Evolutionary conservation across 2,329 filamentous ascomycete genomes (phyloP).

Genomic region (Gaeumannomyces sp.): DNA sequence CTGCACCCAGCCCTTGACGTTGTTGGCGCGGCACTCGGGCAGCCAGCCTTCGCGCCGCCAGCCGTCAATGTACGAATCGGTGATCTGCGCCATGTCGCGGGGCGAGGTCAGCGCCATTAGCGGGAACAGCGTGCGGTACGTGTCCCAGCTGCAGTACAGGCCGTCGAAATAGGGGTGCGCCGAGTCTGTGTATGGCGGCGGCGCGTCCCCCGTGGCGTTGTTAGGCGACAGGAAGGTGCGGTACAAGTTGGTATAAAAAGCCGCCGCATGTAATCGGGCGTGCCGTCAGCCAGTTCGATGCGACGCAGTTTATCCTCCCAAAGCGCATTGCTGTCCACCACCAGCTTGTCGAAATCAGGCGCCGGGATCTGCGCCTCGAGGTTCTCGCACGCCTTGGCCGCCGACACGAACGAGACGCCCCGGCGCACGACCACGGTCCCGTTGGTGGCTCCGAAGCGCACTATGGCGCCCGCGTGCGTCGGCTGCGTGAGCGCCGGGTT

Average conservation of each 20-base stretch:
- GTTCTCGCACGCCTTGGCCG: conserved; percentile 1
- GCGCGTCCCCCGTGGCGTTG: conserved; percentile 7
- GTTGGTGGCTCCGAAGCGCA: conserved; percentile 4
- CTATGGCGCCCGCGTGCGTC: conserved; percentile 2
- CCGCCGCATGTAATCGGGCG: background rate
- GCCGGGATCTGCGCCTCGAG: conserved; percentile 2
- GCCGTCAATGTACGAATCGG: conserved; percentile 62
- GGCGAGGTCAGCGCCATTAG: conserved; percentile 63
- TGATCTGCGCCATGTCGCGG: conserved; percentile 52
- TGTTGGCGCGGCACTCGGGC: conserved; percentile 63
- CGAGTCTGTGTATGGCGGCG: conserved; percentile 1
- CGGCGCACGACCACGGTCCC: conserved; percentile 5
- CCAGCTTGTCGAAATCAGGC: background rate
- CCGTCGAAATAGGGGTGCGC: conserved; percentile 46
- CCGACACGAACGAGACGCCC: conserved; percentile 5
- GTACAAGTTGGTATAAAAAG: conserved; percentile 5
- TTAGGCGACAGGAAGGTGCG: conserved; percentile 5
- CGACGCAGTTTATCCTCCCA: background rate
- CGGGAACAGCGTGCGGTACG: conserved; percentile 58
- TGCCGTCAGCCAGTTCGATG: conserved; percentile 1
- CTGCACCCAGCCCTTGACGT: conserved; percentile 61
- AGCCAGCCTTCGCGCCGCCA: conserved; percentile 60
- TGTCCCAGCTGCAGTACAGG: conserved; percentile 56
- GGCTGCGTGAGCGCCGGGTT: conserved; percentile 5
- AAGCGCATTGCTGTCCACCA: conserved; percentile 1